A percentile compares a stretch with the other conserved stretches of the same genome.
Conservation (phyloP, 768 basidiomycete species). For the Mycena rebaudengoi region DNA sequence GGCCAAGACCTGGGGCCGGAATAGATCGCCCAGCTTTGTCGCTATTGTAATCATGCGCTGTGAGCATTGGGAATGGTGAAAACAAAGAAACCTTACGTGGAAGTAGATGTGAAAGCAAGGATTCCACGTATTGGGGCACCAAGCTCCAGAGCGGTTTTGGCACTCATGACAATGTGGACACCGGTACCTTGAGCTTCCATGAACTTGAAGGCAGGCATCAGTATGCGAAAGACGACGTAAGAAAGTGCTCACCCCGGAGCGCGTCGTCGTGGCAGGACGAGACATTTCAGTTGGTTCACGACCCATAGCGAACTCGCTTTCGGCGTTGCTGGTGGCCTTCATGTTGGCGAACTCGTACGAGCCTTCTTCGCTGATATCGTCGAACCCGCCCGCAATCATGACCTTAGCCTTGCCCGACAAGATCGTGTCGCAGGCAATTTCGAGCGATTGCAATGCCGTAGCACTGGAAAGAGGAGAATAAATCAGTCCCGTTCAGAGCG, state of each 20-base stretch:
- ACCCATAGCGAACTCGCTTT: conserved; percentile 98
- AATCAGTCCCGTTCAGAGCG: conserved; percentile 7
- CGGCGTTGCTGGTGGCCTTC: conserved; percentile 98
- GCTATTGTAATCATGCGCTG: conserved; percentile 50
- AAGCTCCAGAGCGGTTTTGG: conserved; percentile 93
- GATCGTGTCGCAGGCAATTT: conserved; percentile 97
- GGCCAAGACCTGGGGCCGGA: conserved; percentile 95
- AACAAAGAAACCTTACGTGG: conserved; percentile 69
- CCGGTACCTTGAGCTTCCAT: conserved; percentile 98
- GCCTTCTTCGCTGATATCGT: conserved; percentile 97
- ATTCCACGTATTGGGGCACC: conserved; percentile 94
- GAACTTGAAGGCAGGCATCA: conserved; percentile 57
- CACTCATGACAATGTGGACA: conserved; percentile 97
- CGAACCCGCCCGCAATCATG: conserved; percentile 99
- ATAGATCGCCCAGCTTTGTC: conserved; percentile 99
- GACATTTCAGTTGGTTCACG: conserved; percentile 99
- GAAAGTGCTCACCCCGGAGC: conserved; percentile 77
- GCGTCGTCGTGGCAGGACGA: conserved; percentile 94
- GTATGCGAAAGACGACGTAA: conserved; percentile 2
- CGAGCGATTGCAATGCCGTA: conserved; percentile 96
- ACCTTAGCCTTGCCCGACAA: conserved; percentile 97
- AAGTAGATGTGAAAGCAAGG: conserved; percentile 95
- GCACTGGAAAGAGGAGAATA: conserved; percentile 68
- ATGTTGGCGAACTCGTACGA: conserved; percentile 99
- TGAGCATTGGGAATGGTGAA: not conserved